These are phyloP conservation scores for Cudoniella acicularis DNA, from an alignment of 495 filamentous ascomycete genomes.

Conservation along the genomic window DNA sequence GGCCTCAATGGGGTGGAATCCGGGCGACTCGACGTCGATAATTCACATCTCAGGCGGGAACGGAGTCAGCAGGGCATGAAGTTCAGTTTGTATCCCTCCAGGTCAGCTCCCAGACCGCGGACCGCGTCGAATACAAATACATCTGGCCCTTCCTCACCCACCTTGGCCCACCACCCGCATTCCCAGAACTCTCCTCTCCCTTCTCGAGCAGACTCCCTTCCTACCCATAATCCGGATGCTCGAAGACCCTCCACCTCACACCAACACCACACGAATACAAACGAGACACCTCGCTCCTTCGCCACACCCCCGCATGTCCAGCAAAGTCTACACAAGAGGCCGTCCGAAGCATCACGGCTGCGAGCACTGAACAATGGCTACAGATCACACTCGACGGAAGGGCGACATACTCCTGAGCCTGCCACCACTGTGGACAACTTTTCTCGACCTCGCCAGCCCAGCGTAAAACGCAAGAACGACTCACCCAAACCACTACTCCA, in stretches of 20 bases:
- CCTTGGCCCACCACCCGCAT: slow-evolving; percentile 2
- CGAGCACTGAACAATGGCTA: slow-evolving; percentile 28
- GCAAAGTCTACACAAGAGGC: slow-evolving; percentile 17
- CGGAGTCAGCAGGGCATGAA: slow-evolving; percentile 17
- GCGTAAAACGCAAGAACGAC: slow-evolving; percentile 37
- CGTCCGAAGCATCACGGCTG: slow-evolving; percentile 26
- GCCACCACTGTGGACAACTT: slow-evolving; percentile 40
- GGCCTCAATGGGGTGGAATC: slow-evolving; percentile 14
- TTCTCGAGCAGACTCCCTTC: slow-evolving; percentile 6
- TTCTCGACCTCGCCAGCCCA: slow-evolving; percentile 46
- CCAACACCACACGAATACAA: background rate
- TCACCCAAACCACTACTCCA: slow-evolving; percentile 33
- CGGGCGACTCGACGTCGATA: background rate
- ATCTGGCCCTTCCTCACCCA: slow-evolving; percentile 13
- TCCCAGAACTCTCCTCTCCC: slow-evolving; percentile 1
- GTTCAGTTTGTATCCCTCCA: slow-evolving; percentile 25
- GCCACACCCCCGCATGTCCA: slow-evolving; percentile 12
- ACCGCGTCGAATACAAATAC: slow-evolving; percentile 10
- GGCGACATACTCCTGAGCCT: slow-evolving; percentile 12
- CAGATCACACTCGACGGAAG: slow-evolving; percentile 18
- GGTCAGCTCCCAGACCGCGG: background rate
- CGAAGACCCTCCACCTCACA: slow-evolving; percentile 20
- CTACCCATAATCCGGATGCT: background rate
- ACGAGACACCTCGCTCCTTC: slow-evolving; percentile 11
- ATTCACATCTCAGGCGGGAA: slow-evolving; percentile 10